phyloP scores from a whole-genome alignment of 1,284 basidiomycete genomes.

The Moesziomyces parantarcticus region DNA sequence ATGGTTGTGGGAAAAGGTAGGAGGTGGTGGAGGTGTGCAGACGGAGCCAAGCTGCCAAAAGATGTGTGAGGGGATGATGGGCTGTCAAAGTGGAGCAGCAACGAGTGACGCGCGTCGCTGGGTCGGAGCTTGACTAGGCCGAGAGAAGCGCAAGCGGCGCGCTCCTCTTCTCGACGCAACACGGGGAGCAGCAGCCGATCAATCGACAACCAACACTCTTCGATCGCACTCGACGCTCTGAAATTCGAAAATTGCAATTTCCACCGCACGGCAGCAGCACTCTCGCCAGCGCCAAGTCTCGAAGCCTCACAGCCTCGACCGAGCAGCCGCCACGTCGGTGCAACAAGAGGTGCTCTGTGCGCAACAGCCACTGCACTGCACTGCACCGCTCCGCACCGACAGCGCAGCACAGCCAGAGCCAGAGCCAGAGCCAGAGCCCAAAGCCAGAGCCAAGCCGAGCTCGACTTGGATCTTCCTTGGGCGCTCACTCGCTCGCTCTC shows the following conservation, averaged over 20 bases:
- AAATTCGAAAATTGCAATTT: background rate
- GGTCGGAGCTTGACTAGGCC: slow-evolving; percentile 14
- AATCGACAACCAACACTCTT: slow-evolving; percentile 5
- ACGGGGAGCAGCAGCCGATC: no score
- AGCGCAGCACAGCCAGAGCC: slow-evolving; percentile 3
- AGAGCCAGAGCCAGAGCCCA: no score
- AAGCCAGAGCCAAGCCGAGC: background rate
- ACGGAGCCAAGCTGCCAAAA: no score
- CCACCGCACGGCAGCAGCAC: no score
- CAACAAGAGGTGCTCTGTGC: slow-evolving; percentile 7
- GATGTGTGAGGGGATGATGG: no score
- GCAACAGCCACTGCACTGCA: background rate
- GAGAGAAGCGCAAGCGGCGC: no score
- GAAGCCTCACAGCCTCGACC: no score
- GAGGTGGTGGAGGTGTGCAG: background rate
- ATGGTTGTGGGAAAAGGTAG: slow-evolving; percentile 8
- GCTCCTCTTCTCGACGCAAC: no score
- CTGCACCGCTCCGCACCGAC: background rate
- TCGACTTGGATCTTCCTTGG: background rate
- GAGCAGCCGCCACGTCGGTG: no score
- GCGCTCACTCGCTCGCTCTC: no score
- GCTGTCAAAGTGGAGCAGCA: slow-evolving; percentile 35
- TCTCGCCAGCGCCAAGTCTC: no score
- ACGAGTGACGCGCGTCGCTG: slow-evolving; percentile 40
- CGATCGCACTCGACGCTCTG: slow-evolving; percentile 3